Conservation (phyloP, 75 land plant genomes). For the Selaginella tamariscina region DNA sequence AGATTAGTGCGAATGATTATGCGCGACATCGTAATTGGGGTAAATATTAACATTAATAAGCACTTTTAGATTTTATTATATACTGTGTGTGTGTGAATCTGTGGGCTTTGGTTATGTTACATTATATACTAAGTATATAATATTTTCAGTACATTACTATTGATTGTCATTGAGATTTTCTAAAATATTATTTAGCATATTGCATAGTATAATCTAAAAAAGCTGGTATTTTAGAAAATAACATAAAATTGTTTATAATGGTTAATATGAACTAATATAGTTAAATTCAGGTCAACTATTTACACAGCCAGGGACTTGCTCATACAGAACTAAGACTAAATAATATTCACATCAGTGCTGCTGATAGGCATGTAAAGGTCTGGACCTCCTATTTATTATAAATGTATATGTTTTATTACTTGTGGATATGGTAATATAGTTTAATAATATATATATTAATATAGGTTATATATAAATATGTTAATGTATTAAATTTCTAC, state of each 20-base stretch:
- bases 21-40: constrained; percentile 92
- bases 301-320: constrained; percentile 86
- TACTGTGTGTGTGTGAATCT: too few species aligned
- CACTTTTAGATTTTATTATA: too few species aligned
- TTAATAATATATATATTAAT: not conserved
- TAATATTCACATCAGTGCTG: constrained; percentile 81
- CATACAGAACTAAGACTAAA: constrained; percentile 79
- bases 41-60: constrained; percentile 17
- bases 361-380: constrained; percentile 81
- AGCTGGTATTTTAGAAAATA: too few species aligned
- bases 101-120: too few species aligned
- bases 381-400: not conserved
- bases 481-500: not conserved
- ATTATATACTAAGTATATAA: too few species aligned
- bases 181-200: too few species aligned
- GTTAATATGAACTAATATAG: not conserved
- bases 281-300: constrained; percentile 60
- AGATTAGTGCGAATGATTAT: constrained; percentile 59
- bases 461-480: not conserved
- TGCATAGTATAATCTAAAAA: too few species aligned
- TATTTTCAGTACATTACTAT: too few species aligned
- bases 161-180: too few species aligned
- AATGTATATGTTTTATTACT: not conserved
- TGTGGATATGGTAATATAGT: not conserved
- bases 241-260: too few species aligned